A percentile compares a stretch with the other conserved stretches of the same genome.
Evolutionary conservation across 2,329 filamentous ascomycete genomes (phyloP).

Genomic region (Exophiala bonariae): DNA sequence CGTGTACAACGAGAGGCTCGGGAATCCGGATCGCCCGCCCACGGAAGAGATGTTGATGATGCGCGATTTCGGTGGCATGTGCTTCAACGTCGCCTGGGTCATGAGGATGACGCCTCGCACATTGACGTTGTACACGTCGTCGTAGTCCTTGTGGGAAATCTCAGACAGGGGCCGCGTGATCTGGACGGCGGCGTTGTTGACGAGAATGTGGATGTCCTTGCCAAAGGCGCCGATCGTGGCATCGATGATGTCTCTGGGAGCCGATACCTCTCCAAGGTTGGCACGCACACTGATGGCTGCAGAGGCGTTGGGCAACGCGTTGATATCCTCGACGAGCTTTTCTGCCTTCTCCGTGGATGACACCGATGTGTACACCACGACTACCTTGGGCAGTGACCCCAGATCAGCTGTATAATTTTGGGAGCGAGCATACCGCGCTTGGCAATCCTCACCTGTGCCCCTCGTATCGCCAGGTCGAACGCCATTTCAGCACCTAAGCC

Average conservation of each 20-base stretch:
- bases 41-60: conserved; percentile 63
- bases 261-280: conserved; percentile 34
- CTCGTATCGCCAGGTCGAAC: conserved; percentile 44
- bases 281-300: conserved; percentile 40
- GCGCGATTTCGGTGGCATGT: conserved; percentile 48
- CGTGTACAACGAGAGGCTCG: conserved; percentile 52
- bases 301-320: conserved; percentile 36
- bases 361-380: conserved; percentile 44
- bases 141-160: conserved; percentile 52
- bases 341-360: conserved; percentile 37
- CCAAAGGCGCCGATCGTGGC: conserved; percentile 24
- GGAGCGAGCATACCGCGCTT: neutral
- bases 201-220: conserved; percentile 30
- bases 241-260: conserved; percentile 22
- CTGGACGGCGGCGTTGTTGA: conserved; percentile 42
- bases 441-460: conserved; percentile 40
- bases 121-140: conserved; percentile 58
- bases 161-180: conserved; percentile 39
- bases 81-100: conserved; percentile 53
- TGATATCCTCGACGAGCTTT: conserved; percentile 37
- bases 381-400: conserved; percentile 34
- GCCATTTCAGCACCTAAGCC: conserved; percentile 52
- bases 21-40: conserved; percentile 49
- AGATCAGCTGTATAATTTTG: neutral
- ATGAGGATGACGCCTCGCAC: conserved; percentile 56